A percentile compares a stretch with the other conserved stretches of the same genome.
Evolutionary conservation across 805 yeast genomes (phyloP).

Genomic region (Saccharomycopsis fodiens): DNA sequence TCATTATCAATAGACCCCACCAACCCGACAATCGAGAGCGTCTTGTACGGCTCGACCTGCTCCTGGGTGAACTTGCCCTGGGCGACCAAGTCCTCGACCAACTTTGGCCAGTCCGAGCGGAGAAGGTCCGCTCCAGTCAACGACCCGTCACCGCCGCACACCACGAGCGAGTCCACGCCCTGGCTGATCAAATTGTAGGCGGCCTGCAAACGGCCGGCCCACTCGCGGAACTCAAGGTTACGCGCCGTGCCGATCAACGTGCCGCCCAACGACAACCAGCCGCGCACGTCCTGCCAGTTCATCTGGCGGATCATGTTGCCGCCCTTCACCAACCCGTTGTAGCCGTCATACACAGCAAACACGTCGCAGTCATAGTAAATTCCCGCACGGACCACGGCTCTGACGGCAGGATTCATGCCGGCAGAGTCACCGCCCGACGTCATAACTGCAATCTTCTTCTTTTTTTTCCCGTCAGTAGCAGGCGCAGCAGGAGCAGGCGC

Average conservation of each 20-base stretch:
- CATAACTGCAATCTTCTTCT: slow-evolving; percentile 81
- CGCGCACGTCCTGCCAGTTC: slow-evolving; percentile 69
- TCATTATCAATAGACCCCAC: slow-evolving; percentile 84
- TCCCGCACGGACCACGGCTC: slow-evolving; percentile 93
- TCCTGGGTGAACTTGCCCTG: slow-evolving; percentile 38
- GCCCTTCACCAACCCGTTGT: slow-evolving; percentile 85
- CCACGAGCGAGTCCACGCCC: slow-evolving; percentile 72
- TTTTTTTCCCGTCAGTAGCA: slow-evolving; percentile 17
- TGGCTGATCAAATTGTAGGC: slow-evolving; percentile 58
- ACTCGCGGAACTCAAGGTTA: slow-evolving; percentile 57
- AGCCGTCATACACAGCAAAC: slow-evolving; percentile 89
- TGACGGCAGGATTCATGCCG: slow-evolving; percentile 95
- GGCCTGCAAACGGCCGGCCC: slow-evolving; percentile 56
- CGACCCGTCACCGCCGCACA: slow-evolving; percentile 82
- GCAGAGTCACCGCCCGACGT: slow-evolving; percentile 99
- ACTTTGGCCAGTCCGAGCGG: slow-evolving; percentile 70
- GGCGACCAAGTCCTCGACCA: slow-evolving; percentile 47
- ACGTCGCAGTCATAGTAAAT: slow-evolving; percentile 83
- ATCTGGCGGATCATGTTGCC: slow-evolving; percentile 59
- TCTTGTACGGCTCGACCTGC: slow-evolving; percentile 41
- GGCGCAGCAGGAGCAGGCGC: slow-evolving; percentile 6
- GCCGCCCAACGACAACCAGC: slow-evolving; percentile 66
- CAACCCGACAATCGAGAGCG: slow-evolving; percentile 63
- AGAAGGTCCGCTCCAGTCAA: slow-evolving; percentile 76
- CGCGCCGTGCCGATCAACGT: slow-evolving; percentile 77